These are phyloP conservation scores for Mallotus nudiflorus DNA, from an alignment of 345 rosid species.

Conservation along the genomic window DNA sequence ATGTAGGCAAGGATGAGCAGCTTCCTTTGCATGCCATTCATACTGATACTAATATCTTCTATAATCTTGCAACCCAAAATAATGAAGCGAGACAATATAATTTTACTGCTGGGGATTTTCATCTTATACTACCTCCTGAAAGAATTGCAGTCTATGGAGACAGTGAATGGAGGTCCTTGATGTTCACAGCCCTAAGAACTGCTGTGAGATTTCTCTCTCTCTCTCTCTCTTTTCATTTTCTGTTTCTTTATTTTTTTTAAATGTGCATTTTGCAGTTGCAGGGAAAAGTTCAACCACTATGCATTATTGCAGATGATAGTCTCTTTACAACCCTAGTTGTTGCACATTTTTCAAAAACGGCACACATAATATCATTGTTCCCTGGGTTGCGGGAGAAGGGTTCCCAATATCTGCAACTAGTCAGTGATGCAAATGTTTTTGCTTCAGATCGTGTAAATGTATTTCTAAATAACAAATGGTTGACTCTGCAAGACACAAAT, in stretches of 20 bases:
- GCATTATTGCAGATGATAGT: conserved; percentile 85
- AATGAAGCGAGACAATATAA: conserved; percentile 30
- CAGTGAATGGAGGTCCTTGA: conserved; percentile 57
- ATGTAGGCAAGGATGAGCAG: conserved; percentile 55
- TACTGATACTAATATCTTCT: conserved; percentile 57
- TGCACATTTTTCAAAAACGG: conserved; percentile 49
- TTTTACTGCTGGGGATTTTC: conserved; percentile 39
- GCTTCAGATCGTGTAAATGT: conserved; percentile 54
- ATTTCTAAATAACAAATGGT: conserved; percentile 43
- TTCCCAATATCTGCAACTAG: conserved; percentile 54
- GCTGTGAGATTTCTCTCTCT: conserved; percentile 51
- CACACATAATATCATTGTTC: conserved; percentile 59
- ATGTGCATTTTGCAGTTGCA: conserved; percentile 56
- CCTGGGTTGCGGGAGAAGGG: conserved; percentile 71
- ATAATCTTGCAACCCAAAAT: conserved; percentile 46
- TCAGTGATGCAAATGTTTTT: conserved; percentile 65
- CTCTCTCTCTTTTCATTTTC: conserved; percentile 10
- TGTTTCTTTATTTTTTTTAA: neutral
- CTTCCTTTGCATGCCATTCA: conserved; percentile 64
- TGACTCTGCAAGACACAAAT: conserved; percentile 46
- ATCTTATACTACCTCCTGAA: conserved; percentile 65
- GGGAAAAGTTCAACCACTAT: conserved; percentile 52
- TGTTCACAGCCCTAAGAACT: conserved; percentile 51
- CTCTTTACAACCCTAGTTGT: conserved; percentile 56
- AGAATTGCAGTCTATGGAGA: conserved; percentile 80